phyloP scores from a whole-genome alignment of 2,329 filamentous ascomycete genomes.

The Colletotrichum ledebouriae region DNA sequence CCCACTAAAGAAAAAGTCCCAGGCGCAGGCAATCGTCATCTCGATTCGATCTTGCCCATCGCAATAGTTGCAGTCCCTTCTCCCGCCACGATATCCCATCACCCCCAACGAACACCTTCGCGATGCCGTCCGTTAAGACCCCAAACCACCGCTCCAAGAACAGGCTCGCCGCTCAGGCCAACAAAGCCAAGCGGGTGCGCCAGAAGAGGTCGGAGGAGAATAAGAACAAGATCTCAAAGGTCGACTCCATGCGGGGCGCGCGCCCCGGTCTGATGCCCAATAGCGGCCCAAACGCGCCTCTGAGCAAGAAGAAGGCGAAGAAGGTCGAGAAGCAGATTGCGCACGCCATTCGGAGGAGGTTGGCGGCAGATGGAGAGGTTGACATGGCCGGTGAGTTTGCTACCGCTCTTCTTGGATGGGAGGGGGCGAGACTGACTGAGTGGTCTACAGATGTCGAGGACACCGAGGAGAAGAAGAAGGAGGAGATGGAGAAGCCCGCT shows the following conservation, averaged over 20 bases:
- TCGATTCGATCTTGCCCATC: conserved; percentile 5
- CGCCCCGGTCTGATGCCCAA: conserved; percentile 66
- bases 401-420: background rate
- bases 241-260: conserved; percentile 63
- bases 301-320: conserved; percentile 68
- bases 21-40: background rate
- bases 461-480: conserved; percentile 1
- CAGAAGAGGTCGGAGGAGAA: conserved; percentile 57
- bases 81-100: background rate
- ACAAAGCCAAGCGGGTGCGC: conserved; percentile 58
- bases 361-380: conserved; percentile 63
- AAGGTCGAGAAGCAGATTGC: conserved; percentile 69
- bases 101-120: conserved; percentile 36
- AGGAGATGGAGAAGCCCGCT: background rate
- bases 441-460: conserved; percentile 6
- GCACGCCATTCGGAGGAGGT: conserved; percentile 66
- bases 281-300: conserved; percentile 64
- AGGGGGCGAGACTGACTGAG: background rate
- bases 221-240: conserved; percentile 56
- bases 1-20: conserved; percentile 37
- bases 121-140: conserved; percentile 70
- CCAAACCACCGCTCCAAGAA: conserved; percentile 70
- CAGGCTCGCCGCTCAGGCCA: conserved; percentile 61
- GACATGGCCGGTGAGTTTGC: conserved; percentile 61
- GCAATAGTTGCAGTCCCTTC: background rate